These are phyloP conservation scores for Escovopsis sp. DNA, from an alignment of 2,329 filamentous ascomycete genomes.

Conservation along the genomic window DNA sequence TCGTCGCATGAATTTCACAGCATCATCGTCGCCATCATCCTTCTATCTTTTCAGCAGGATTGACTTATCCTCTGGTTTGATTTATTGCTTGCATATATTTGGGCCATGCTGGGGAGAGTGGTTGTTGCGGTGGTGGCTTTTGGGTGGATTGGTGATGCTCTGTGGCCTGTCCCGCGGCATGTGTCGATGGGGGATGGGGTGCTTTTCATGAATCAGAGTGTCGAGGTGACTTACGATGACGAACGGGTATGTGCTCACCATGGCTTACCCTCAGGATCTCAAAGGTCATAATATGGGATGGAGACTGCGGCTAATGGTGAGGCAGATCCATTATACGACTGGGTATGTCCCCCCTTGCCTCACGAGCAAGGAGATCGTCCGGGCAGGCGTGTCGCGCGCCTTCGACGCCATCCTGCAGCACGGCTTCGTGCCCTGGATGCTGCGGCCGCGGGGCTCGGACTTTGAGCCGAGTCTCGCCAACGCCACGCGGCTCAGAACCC, in stretches of 20 bases:
- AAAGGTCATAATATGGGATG: not conserved
- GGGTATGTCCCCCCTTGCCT: slow-evolving; percentile 28
- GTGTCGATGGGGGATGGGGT: slow-evolving; percentile 36
- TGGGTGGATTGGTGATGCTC: slow-evolving; percentile 24
- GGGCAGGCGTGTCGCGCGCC: slow-evolving; percentile 42
- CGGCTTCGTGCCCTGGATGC: slow-evolving; percentile 65
- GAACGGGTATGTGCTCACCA: slow-evolving; percentile 3
- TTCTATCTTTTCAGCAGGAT: too few species aligned
- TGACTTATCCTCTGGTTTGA: too few species aligned
- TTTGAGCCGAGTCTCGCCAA: slow-evolving; percentile 43
- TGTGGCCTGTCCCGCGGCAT: slow-evolving; percentile 42
- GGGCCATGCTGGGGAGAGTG: slow-evolving; percentile 2
- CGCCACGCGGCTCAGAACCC: slow-evolving; percentile 36
- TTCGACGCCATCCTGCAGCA: slow-evolving; percentile 49
- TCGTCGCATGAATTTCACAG: too few species aligned
- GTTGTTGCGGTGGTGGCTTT: slow-evolving; percentile 1
- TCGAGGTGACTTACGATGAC: slow-evolving; percentile 45
- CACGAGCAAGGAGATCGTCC: slow-evolving; percentile 38
- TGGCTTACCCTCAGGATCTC: not conserved
- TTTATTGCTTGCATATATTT: too few species aligned
- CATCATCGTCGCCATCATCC: too few species aligned
- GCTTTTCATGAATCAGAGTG: slow-evolving; percentile 36
- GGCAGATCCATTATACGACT: slow-evolving; percentile 32
- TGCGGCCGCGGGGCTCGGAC: slow-evolving; percentile 46
- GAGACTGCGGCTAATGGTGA: not conserved